Evolutionary conservation across 78 protist species (phyloP), one percentile per base, ranked within the genome.

Genomic region (Anaeramoeba ignava): DNA sequence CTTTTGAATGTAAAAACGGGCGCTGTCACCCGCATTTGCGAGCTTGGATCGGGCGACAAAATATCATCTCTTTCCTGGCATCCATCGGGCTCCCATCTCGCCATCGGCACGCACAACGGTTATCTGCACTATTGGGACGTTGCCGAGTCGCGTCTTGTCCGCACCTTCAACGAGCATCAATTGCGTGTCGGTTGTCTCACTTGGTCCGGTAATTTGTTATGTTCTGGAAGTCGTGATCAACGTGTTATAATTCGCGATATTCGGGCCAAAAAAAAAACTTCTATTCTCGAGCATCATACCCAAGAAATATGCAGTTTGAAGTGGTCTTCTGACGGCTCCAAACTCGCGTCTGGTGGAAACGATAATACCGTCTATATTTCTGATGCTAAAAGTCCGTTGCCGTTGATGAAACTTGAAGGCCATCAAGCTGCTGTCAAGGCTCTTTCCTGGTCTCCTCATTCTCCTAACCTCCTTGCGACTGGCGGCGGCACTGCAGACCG

Each of bases 401-500:
- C 73, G 8, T 27, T 17, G 36, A 23, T 80, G 2, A 40, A 3
- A 2, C 83, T 84, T 2, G 79, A 79, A 33, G 81, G 79, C 38
- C 93, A 91, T 68, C 73, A 38, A 79, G 95, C 96, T 0, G 96
- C 94, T 27, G 98, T 98, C 39, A 95, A 96, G 92, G 99, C 99
- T 0, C 86, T 98, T n/a, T 98, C 98, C 3, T 98, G 99, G 99
- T 92, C 93, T 87, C 99, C 99, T 39, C 90, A 87, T 90, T 96
- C 93, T 86, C 17, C 31, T 0, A 93, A 89, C 86, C 3, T 85
- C 17, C 92, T 98, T 2, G 99, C 98, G 27, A 83, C 98, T 27
- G 99, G 99, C 36, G 99, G 99, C 33, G 99, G 99, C 38, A 94
- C 98, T 0, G 99, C 98, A 2, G 88, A 85, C 68, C 36, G 73